Evolutionary conservation across 2,329 filamentous ascomycete species (phyloP).

Genomic region (Sclerotiophoma versabilis): DNA sequence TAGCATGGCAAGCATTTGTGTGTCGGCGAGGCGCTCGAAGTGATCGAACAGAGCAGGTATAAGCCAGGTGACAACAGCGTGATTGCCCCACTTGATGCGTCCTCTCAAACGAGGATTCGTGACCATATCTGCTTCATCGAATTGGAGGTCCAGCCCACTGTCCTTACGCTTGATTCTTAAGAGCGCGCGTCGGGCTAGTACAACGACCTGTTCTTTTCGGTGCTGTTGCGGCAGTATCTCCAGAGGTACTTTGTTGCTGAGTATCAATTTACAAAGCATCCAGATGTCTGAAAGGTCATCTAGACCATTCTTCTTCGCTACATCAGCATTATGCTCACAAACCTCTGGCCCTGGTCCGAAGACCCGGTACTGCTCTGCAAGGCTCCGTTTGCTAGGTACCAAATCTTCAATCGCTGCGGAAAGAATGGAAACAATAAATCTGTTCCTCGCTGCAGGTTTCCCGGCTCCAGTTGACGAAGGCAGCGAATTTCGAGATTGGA

Average conservation of each 20-base stretch:
- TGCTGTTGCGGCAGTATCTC: slow-evolving; percentile 65
- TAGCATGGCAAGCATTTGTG: slow-evolving; percentile 71
- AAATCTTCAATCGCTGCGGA: slow-evolving; percentile 66
- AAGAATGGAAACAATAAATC: slow-evolving; percentile 77
- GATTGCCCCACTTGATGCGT: slow-evolving; percentile 63
- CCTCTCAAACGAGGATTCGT: slow-evolving; percentile 51
- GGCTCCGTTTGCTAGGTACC: slow-evolving; percentile 77
- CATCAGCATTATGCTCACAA: slow-evolving; percentile 81
- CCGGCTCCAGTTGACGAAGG: slow-evolving; percentile 42
- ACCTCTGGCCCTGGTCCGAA: slow-evolving; percentile 83
- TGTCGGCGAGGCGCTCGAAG: slow-evolving; percentile 66
- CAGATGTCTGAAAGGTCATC: slow-evolving; percentile 81
- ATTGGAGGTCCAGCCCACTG: slow-evolving; percentile 57
- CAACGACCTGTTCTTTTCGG: slow-evolving; percentile 67
- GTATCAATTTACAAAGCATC: slow-evolving; percentile 78
- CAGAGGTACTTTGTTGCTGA: slow-evolving; percentile 78
- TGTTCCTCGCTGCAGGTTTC: slow-evolving; percentile 53
- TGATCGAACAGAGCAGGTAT: slow-evolving; percentile 65
- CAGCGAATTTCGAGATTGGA: slow-evolving; percentile 61
- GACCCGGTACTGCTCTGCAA: slow-evolving; percentile 82
- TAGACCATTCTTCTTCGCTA: slow-evolving; percentile 75
- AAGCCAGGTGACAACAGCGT: slow-evolving; percentile 65
- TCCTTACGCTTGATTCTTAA: slow-evolving; percentile 59
- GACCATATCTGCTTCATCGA: slow-evolving; percentile 52
- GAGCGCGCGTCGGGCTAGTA: slow-evolving; percentile 71